phyloP scores from a whole-genome alignment of 1,284 basidiomycete genomes.

The Paramarasmius palmivorus region DNA sequence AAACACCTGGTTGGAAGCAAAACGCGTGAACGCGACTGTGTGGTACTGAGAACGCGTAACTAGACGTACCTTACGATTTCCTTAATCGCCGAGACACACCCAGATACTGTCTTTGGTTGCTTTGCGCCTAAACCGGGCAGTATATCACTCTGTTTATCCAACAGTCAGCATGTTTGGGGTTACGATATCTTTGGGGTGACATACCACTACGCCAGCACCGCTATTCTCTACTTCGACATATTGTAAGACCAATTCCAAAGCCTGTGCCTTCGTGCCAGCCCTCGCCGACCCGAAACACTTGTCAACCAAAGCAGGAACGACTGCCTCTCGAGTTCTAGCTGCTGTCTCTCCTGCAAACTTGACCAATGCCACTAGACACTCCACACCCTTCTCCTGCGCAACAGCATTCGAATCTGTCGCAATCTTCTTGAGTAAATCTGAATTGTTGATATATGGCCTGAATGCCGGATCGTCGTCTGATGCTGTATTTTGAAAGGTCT shows the following conservation, averaged over 20 bases:
- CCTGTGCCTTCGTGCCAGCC: conserved; percentile 90
- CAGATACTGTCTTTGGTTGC: conserved; percentile 93
- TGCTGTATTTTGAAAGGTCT: conserved; percentile 83
- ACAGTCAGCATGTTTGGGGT: conserved; percentile 28
- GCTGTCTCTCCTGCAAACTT: conserved; percentile 91
- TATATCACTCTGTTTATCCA: conserved; percentile 66
- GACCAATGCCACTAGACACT: conserved; percentile 83
- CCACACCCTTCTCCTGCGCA: conserved; percentile 96
- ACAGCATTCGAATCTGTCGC: conserved; percentile 93
- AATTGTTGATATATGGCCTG: conserved; percentile 79
- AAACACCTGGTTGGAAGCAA: conserved; percentile 60
- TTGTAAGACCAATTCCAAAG: conserved; percentile 83
- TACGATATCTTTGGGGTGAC: conserved; percentile 38
- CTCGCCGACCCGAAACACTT: conserved; percentile 93
- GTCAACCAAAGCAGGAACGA: conserved; percentile 91
- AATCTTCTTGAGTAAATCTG: conserved; percentile 85
- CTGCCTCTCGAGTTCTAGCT: conserved; percentile 76
- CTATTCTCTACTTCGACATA: conserved; percentile 95
- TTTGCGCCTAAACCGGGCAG: conserved; percentile 87
- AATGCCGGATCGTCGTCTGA: conserved; percentile 95
- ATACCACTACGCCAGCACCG: conserved; percentile 85
- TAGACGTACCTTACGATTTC: conserved; percentile 61
- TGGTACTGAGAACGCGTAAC: background rate
- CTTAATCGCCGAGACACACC: conserved; percentile 77
- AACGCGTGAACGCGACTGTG: background rate